These are phyloP conservation scores for Colletotrichum euphorbiae DNA, from an alignment of 2,329 filamentous ascomycete genomes.

Conservation along the genomic window DNA sequence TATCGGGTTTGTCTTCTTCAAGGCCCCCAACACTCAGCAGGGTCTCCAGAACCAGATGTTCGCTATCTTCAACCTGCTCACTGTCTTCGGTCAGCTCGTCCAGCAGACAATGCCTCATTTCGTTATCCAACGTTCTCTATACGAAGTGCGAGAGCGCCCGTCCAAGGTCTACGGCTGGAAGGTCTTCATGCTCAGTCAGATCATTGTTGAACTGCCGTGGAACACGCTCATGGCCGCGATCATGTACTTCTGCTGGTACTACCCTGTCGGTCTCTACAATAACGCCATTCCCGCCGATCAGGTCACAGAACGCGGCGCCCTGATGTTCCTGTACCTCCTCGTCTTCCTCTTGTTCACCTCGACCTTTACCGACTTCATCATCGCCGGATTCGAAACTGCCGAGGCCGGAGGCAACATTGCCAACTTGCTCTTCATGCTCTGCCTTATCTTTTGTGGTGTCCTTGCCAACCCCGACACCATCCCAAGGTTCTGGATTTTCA, in stretches of 20 bases:
- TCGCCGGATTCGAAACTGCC: conserved; percentile 79
- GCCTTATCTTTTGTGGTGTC: conserved; percentile 81
- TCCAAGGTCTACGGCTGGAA: conserved; percentile 89
- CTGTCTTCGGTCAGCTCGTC: conserved; percentile 82
- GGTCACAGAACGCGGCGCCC: conserved; percentile 75
- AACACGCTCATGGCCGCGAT: conserved; percentile 81
- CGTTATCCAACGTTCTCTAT: conserved; percentile 82
- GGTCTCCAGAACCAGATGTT: conserved; percentile 91
- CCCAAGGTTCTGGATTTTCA: conserved; percentile 84
- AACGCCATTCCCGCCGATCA: conserved; percentile 74
- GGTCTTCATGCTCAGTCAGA: conserved; percentile 85
- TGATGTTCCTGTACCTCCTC: conserved; percentile 83
- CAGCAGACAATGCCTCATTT: conserved; percentile 90
- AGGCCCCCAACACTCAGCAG: conserved; percentile 76
- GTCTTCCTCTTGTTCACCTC: conserved; percentile 83
- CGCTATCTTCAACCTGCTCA: conserved; percentile 84
- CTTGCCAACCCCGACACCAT: conserved; percentile 72
- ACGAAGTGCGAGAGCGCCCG: conserved; percentile 86
- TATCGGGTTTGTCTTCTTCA: conserved; percentile 85
- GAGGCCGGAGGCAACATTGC: conserved; percentile 82
- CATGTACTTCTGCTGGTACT: conserved; percentile 87
- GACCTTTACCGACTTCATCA: conserved; percentile 83
- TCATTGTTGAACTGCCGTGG: conserved; percentile 88
- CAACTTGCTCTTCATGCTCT: conserved; percentile 79
- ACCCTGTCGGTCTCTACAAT: conserved; percentile 80